Percentiles rank a stretch among this genome's conserved stretches.
Evolutionary conservation across 257 asterid genomes (phyloP).

Genomic region (Primulina tabacum): DNA sequence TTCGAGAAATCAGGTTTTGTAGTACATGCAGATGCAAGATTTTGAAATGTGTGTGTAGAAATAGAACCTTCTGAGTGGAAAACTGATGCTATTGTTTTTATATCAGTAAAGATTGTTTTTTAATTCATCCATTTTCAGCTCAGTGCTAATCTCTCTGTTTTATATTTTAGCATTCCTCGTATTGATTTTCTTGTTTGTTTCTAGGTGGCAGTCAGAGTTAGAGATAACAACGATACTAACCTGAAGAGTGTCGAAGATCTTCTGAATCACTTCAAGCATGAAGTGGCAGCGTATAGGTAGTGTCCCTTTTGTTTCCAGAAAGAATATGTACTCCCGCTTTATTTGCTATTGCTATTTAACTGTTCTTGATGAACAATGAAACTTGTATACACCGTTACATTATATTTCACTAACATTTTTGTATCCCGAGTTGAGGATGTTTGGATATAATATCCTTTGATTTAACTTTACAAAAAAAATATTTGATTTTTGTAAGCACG

Average conservation of each 20-base stretch:
- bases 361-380: no score
- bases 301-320: background rate
- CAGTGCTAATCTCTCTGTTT: constrained; percentile 4
- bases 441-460: no score
- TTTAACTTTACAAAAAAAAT: no score
- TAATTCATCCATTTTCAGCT: background rate
- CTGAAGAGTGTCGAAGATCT: constrained; percentile 59
- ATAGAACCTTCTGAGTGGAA: background rate
- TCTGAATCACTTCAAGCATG: constrained; percentile 50
- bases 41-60: background rate
- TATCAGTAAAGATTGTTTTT: no score
- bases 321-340: no score
- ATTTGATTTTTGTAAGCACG: background rate
- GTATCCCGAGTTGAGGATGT: background rate
- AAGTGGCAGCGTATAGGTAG: constrained; percentile 59
- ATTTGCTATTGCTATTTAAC: no score
- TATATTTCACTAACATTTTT: no score
- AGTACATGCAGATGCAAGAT: background rate
- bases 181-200: background rate
- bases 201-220: constrained; percentile 74
- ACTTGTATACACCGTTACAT: no score
- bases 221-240: constrained; percentile 48
- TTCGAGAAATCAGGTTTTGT: background rate
- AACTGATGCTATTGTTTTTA: background rate
- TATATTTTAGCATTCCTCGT: background rate